Evolutionary conservation across 148 eudicot genomes (phyloP), one percentile per base, ranked within the genome.

Genomic region (Silene conica): DNA sequence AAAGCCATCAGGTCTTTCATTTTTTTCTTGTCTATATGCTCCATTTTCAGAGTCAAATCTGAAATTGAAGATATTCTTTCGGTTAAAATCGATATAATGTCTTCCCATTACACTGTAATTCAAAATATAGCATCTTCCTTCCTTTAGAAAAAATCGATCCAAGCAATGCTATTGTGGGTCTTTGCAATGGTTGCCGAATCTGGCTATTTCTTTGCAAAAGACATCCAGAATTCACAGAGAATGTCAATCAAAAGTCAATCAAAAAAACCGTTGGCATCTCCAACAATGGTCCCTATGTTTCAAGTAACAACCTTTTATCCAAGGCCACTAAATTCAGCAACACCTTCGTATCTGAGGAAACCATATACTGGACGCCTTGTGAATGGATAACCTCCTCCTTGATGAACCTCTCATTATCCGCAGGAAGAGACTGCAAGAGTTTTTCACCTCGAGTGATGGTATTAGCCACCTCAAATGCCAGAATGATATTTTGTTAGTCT

Each of bases 391-490:
- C 77, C 60, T 85, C 92, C 70, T 88, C 80, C 77, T 86, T 89
- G 70, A 94, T 76, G 61, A 80, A 81, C 80, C 78, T 81, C 26
- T 89, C 80, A 76, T 84, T 89, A 58, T 89, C 93, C 72, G 83
- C 79, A 11, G 96, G 88, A 59, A 94, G 79, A 67, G 96, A 89
- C 31, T 87, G 89, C 86, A 94, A 45, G 74, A 92, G 84, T 76
- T 83, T 94, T 52, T 87, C 80, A 34, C 96, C 98, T 73, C 88
- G 85, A 48, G 85, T 87, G 57, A 94, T 83, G 15, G 98, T 94
- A 80, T 94, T 94, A 54, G 98, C 98, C 61, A 94, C 94, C 77
- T 94, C 98, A 82, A 94, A 94, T 63, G 98, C 93, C 80, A 94
- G 77, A 41, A 94, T 91, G 86, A 77, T 78, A 94, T 80, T 82